Conservation (phyloP, 805 yeast genomes). For the Monosporozyma aquatica region DNA sequence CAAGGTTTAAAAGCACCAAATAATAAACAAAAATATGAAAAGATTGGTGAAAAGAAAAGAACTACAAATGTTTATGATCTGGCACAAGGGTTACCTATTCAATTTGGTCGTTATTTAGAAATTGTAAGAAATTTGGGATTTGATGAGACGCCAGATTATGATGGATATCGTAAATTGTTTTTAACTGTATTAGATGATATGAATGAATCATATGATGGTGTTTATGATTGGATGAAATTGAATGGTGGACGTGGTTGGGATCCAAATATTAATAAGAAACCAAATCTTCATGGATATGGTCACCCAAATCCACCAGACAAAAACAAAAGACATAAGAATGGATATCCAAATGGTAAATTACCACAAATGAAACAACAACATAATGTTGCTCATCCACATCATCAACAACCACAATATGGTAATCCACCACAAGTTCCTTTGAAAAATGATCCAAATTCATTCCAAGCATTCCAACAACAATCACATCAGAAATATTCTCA, state of each 20-base stretch:
- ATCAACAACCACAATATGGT: slow-evolving; percentile 6
- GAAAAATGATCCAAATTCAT: slow-evolving; percentile 33
- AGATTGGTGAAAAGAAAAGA: slow-evolving; percentile 93
- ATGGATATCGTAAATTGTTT: slow-evolving; percentile 69
- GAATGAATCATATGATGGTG: slow-evolving; percentile 70
- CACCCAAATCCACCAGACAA: slow-evolving; percentile 77
- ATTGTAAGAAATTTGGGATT: slow-evolving; percentile 82
- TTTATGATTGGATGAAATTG: slow-evolving; percentile 96
- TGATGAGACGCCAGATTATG: slow-evolving; percentile 93
- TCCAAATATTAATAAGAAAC: slow-evolving; percentile 76
- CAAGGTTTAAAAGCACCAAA: slow-evolving; percentile 98
- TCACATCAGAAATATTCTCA: slow-evolving; percentile 30
- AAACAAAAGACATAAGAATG: slow-evolving; percentile 22
- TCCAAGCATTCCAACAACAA: slow-evolving; percentile 32
- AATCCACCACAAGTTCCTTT: neutral
- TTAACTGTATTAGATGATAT: slow-evolving; percentile 66
- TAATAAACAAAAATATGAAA: slow-evolving; percentile 94
- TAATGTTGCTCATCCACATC: slow-evolving; percentile 10
- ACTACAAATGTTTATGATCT: slow-evolving; percentile 79
- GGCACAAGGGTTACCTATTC: slow-evolving; percentile 84
- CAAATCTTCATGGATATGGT: slow-evolving; percentile 92
- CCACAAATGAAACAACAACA: slow-evolving; percentile 16
- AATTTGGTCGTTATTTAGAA: slow-evolving; percentile 84
- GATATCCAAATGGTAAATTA: slow-evolving; percentile 6
- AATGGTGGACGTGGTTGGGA: slow-evolving; percentile 98